Conservation (phyloP, 192 early-diverging fungal genomes). For the Mortierella hygrophila region DNA sequence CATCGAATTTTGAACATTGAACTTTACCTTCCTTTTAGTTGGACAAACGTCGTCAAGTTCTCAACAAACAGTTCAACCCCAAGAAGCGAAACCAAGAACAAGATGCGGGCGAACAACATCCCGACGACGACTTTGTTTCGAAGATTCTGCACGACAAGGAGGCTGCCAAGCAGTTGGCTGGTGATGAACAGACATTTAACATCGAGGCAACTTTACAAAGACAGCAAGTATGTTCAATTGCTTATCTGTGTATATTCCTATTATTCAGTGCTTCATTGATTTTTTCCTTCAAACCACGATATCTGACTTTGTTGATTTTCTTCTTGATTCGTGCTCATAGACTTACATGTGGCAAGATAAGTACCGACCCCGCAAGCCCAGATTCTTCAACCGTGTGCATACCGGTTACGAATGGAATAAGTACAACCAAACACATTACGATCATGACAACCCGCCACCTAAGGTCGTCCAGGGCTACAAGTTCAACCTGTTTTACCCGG, state of each 20-base stretch:
- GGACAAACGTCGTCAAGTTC: constrained; percentile 65
- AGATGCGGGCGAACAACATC: constrained; percentile 42
- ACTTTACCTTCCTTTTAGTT: constrained; percentile 36
- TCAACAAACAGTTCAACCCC: constrained; percentile 68
- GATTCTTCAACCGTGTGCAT: constrained; percentile 97
- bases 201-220: constrained; percentile 76
- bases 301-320: not conserved
- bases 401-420: constrained; percentile 99
- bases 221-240: constrained; percentile 53
- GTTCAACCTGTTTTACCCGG: constrained; percentile 98
- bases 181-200: constrained; percentile 85
- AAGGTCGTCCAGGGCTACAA: constrained; percentile 98
- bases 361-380: constrained; percentile 94
- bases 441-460: constrained; percentile 96
- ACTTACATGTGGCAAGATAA: constrained; percentile 92
- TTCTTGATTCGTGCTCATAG: constrained; percentile 23
- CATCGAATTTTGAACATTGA: not conserved
- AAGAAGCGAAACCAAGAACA: constrained; percentile 54
- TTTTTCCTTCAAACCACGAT: not conserved
- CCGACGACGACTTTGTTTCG: constrained; percentile 58
- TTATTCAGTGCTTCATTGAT: not conserved
- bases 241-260: not conserved
- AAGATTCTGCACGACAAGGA: constrained; percentile 78
- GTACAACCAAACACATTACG: constrained; percentile 99
- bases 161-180: constrained; percentile 79